These are phyloP conservation scores for Sporodiniella umbellata DNA, from an alignment of 371 early-diverging fungal species.

Conservation along the genomic window DNA sequence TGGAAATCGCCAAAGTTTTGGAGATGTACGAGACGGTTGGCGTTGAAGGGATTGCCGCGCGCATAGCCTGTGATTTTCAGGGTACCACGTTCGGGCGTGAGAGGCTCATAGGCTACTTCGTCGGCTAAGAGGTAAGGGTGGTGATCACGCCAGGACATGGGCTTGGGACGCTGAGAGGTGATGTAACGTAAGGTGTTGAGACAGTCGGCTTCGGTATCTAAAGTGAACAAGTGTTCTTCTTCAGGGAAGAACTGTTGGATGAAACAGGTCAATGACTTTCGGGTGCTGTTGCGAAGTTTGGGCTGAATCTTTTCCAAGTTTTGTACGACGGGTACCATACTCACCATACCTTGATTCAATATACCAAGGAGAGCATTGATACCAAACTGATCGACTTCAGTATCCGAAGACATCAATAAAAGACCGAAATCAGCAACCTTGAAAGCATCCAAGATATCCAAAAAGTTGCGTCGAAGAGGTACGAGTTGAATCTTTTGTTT, in stretches of 20 bases:
- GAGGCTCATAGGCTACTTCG: slow-evolving; percentile 57
- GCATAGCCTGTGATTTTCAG: slow-evolving; percentile 83
- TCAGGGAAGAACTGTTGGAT: slow-evolving; percentile 87
- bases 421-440: slow-evolving; percentile 90
- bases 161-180: slow-evolving; percentile 73
- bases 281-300: slow-evolving; percentile 72
- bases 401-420: slow-evolving; percentile 82
- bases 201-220: slow-evolving; percentile 54
- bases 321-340: slow-evolving; percentile 69
- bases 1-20: slow-evolving; percentile 92
- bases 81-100: slow-evolving; percentile 50
- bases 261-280: slow-evolving; percentile 81
- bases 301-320: slow-evolving; percentile 59
- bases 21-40: slow-evolving; percentile 88
- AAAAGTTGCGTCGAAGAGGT: slow-evolving; percentile 58
- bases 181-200: slow-evolving; percentile 63
- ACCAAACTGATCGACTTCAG: slow-evolving; percentile 92
- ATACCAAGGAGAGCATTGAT: slow-evolving; percentile 76
- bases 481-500: slow-evolving; percentile 85
- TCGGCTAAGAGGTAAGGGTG: slow-evolving; percentile 89
- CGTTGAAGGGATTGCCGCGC: slow-evolving; percentile 76
- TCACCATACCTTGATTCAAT: slow-evolving; percentile 84
- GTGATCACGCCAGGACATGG: slow-evolving; percentile 83
- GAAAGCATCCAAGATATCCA: slow-evolving; percentile 84
- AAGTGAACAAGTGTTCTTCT: slow-evolving; percentile 64